Percentiles rank a stretch among this genome's conserved stretches.
Evolutionary conservation across 2,329 filamentous ascomycete genomes (phyloP).

Genomic region (Phoma herbarum): DNA sequence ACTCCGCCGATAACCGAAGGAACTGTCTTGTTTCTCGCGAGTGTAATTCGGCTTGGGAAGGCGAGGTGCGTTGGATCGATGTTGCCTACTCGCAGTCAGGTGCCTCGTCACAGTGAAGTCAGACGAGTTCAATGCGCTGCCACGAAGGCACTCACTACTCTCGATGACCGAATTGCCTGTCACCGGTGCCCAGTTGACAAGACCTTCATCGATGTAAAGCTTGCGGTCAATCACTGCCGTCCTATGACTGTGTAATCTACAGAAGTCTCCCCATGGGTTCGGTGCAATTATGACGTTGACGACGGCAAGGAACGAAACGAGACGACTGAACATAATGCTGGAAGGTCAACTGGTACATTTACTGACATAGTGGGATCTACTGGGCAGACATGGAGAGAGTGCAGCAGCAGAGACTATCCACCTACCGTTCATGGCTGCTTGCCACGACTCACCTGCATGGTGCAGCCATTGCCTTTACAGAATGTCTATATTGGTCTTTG

Average conservation of each 20-base stretch:
- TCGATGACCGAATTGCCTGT: not conserved
- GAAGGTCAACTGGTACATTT: no score
- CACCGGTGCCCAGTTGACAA: not conserved
- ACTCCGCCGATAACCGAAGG: slow-evolving; percentile 57
- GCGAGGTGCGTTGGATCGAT: not conserved
- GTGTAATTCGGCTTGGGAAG: not conserved
- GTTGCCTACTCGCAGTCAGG: not conserved
- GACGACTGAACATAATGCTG: not conserved
- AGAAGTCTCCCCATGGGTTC: not conserved
- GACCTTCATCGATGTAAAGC: not conserved
- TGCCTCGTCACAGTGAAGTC: not conserved
- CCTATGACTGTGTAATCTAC: not conserved
- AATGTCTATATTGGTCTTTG: not conserved
- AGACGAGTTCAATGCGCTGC: not conserved
- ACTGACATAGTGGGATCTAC: no score
- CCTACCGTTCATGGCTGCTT: not conserved
- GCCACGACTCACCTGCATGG: not conserved
- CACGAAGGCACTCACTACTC: not conserved
- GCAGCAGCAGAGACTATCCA: not conserved
- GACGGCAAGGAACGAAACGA: not conserved
- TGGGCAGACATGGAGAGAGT: not conserved
- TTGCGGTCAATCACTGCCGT: not conserved
- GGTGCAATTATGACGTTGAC: not conserved
- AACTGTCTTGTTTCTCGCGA: slow-evolving; percentile 49
- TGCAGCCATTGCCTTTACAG: not conserved